Percentiles rank a stretch among this genome's conserved stretches.
phyloP scores from a whole-genome alignment of 176 grass and related monocot genomes.

The Pharus latifolius region DNA sequence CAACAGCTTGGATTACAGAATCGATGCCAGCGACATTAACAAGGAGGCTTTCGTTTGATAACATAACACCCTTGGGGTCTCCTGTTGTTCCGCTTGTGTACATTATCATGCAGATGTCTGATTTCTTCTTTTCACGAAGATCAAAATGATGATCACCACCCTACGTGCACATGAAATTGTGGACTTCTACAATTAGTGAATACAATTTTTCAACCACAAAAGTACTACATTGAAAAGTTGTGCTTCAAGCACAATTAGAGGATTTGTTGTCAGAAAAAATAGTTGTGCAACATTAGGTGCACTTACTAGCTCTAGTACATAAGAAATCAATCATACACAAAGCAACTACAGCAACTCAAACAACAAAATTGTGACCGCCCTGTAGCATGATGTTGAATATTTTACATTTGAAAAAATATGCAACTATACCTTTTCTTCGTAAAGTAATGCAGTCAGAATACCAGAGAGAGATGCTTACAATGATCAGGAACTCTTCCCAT shows the following conservation, averaged over 20 bases:
- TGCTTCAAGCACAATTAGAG: too few species aligned
- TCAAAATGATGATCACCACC: slow-evolving; percentile 46
- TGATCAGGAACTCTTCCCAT: slow-evolving; percentile 83
- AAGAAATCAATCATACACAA: background rate
- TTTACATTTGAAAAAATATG: background rate
- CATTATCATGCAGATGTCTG: slow-evolving; percentile 86
- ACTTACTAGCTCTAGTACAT: background rate
- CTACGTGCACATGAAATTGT: slow-evolving; percentile 15
- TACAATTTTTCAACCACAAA: too few species aligned
- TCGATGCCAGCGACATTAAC: slow-evolving; percentile 44
- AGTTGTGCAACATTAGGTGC: too few species aligned
- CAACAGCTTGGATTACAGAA: slow-evolving; percentile 25
- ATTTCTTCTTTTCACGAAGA: slow-evolving; percentile 70
- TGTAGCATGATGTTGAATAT: background rate
- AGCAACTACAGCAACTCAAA: background rate
- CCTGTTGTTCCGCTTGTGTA: slow-evolving; percentile 98
- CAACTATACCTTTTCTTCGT: background rate
- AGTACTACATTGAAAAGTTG: too few species aligned
- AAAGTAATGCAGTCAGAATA: background rate
- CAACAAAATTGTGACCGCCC: background rate
- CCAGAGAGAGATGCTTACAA: slow-evolving; percentile 25
- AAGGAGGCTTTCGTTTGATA: slow-evolving; percentile 73
- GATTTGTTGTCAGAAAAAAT: too few species aligned
- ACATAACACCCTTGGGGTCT: slow-evolving; percentile 88
- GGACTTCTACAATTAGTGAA: too few species aligned